A percentile compares a stretch with the other conserved stretches of the same genome.
Evolutionary conservation across 2,329 filamentous ascomycete genomes (phyloP).

Genomic region (Fusarium sp.): DNA sequence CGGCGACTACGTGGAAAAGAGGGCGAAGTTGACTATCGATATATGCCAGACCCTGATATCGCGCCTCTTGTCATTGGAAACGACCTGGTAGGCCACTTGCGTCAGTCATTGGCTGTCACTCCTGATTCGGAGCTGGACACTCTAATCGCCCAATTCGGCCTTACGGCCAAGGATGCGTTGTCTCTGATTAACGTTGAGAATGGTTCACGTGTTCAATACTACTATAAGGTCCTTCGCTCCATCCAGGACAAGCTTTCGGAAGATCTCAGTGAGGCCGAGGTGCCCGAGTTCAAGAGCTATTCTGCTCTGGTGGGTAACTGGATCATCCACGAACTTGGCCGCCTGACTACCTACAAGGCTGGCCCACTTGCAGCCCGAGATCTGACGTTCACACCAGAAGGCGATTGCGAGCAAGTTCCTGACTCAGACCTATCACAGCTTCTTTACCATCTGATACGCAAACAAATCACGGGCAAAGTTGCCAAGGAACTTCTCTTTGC

Average conservation of each 20-base stretch:
- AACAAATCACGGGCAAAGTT: slow-evolving; percentile 64
- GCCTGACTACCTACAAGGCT: slow-evolving; percentile 65
- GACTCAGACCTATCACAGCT: slow-evolving; percentile 61
- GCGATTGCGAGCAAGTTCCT: slow-evolving; percentile 59
- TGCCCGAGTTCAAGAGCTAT: slow-evolving; percentile 47
- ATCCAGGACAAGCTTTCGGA: slow-evolving; percentile 49
- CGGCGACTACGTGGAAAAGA: slow-evolving; percentile 88
- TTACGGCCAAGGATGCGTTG: slow-evolving; percentile 84
- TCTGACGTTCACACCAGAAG: slow-evolving; percentile 55
- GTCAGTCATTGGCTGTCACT: slow-evolving; percentile 70
- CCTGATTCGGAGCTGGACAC: slow-evolving; percentile 76
- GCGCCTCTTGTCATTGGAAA: slow-evolving; percentile 78
- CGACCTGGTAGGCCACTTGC: slow-evolving; percentile 74
- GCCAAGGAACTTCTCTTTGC: slow-evolving; percentile 68
- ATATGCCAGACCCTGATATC: slow-evolving; percentile 97
- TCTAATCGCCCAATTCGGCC: slow-evolving; percentile 69
- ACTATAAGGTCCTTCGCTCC: slow-evolving; percentile 70
- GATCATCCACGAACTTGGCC: slow-evolving; percentile 81
- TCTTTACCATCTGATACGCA: slow-evolving; percentile 57
- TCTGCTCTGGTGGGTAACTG: slow-evolving; percentile 67
- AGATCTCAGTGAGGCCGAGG: slow-evolving; percentile 27
- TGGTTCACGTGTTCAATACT: slow-evolving; percentile 84
- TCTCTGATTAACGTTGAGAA: slow-evolving; percentile 81
- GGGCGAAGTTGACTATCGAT: slow-evolving; percentile 96
- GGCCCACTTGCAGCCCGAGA: slow-evolving; percentile 47